These are phyloP conservation scores for Danielia reshetovae DNA, from an alignment of 805 yeast genomes.

Conservation along the genomic window DNA sequence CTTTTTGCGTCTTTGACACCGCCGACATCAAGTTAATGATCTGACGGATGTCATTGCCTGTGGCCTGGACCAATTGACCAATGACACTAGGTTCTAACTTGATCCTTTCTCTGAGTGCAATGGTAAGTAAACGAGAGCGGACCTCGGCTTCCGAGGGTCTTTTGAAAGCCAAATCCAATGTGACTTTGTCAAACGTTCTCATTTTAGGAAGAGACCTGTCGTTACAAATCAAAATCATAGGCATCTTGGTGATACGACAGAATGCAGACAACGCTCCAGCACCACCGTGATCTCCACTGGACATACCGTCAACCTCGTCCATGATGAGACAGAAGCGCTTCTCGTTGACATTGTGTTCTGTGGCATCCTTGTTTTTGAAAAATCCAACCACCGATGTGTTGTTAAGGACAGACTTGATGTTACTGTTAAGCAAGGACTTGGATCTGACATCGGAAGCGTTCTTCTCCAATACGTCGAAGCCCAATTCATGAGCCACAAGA, in stretches of 20 bases:
- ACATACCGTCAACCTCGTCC: slow-evolving; percentile 99
- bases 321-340: slow-evolving; percentile 76
- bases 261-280: slow-evolving; percentile 89
- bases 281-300: slow-evolving; percentile 98
- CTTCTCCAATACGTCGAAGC: slow-evolving; percentile 71
- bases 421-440: slow-evolving; percentile 66
- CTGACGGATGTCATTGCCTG: slow-evolving; percentile 90
- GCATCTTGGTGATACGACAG: slow-evolving; percentile 81
- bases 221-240: slow-evolving; percentile 90
- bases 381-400: slow-evolving; percentile 83
- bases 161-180: slow-evolving; percentile 78
- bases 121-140: slow-evolving; percentile 81
- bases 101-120: slow-evolving; percentile 80
- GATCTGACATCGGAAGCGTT: slow-evolving; percentile 91
- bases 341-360: slow-evolving; percentile 30
- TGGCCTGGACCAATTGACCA: slow-evolving; percentile 78
- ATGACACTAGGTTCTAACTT: slow-evolving; percentile 76
- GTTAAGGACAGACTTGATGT: slow-evolving; percentile 65
- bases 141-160: slow-evolving; percentile 84
- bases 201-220: slow-evolving; percentile 90
- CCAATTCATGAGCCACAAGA: slow-evolving; percentile 62
- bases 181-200: slow-evolving; percentile 88
- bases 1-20: slow-evolving; percentile 67
- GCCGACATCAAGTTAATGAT: slow-evolving; percentile 87
- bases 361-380: slow-evolving; percentile 43